Evolutionary conservation across 2,329 filamentous ascomycete genomes (phyloP).

Genomic region (Incumbomyces delicatus): DNA sequence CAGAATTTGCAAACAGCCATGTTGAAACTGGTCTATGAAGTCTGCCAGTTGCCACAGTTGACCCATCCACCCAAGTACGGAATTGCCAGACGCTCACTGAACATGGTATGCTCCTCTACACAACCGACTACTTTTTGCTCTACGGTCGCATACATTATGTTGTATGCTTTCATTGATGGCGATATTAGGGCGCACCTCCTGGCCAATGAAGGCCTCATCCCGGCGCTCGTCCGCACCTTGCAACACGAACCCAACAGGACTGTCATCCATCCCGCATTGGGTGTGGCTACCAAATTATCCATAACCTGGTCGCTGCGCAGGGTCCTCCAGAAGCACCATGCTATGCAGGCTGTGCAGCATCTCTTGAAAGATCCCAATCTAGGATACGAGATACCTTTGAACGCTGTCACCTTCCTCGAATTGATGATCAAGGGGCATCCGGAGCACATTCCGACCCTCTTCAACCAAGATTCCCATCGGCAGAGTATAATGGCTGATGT

Average conservation of each 20-base stretch:
- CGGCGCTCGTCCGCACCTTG: neutral
- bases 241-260: slow-evolving; percentile 6
- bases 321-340: neutral
- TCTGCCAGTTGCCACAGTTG: slow-evolving; percentile 13
- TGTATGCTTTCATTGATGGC: slow-evolving; percentile 12
- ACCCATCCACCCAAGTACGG: slow-evolving; percentile 4
- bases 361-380: neutral
- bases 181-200: slow-evolving; percentile 11
- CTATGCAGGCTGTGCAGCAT: neutral
- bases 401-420: slow-evolving; percentile 3
- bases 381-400: slow-evolving; percentile 6
- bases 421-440: slow-evolving; percentile 5
- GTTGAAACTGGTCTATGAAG: slow-evolving; percentile 14
- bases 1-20: slow-evolving; percentile 12
- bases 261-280: slow-evolving; percentile 13
- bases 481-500: slow-evolving; percentile 2
- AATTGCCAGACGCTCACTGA: neutral
- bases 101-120: neutral
- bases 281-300: slow-evolving; percentile 11
- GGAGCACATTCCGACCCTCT: neutral
- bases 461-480: neutral
- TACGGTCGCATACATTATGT: slow-evolving; percentile 2
- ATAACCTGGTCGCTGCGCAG: slow-evolving; percentile 1
- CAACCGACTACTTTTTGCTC: neutral
- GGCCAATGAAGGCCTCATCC: slow-evolving; percentile 1